phyloP scores from a whole-genome alignment of 2,329 filamentous ascomycete genomes.

The Coniosporium tulheliwenetii region DNA sequence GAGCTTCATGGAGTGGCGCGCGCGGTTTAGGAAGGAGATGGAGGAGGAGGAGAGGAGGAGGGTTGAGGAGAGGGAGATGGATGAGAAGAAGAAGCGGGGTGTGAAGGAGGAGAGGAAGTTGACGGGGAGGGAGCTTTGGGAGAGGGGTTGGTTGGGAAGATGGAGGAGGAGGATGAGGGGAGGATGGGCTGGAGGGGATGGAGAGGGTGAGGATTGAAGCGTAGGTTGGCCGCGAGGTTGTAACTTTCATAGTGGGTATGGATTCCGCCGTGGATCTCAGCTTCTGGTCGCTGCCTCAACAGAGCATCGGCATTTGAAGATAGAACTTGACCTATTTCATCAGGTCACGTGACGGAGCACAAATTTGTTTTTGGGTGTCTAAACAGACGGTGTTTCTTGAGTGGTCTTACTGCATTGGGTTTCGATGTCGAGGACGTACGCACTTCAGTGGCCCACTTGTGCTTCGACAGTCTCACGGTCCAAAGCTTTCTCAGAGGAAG shows the following conservation, averaged over 20 bases:
- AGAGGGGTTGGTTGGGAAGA: slow-evolving; percentile 42
- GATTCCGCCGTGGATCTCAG: too few species aligned
- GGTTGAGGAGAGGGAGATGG: slow-evolving; percentile 53
- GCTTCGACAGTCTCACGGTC: too few species aligned
- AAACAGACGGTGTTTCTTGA: too few species aligned
- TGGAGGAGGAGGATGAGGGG: slow-evolving; percentile 56
- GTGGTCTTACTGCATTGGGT: too few species aligned
- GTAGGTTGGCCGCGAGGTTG: neutral
- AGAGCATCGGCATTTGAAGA: too few species aligned
- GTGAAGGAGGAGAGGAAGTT: slow-evolving; percentile 62
- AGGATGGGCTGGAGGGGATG: slow-evolving; percentile 43
- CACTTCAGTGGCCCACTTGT: too few species aligned
- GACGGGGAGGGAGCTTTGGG: slow-evolving; percentile 40
- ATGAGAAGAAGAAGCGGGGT: slow-evolving; percentile 39
- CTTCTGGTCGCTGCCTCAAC: too few species aligned
- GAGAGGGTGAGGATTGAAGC: slow-evolving; percentile 52
- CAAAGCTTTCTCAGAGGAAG: too few species aligned
- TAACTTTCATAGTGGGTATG: neutral
- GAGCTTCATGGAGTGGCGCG: slow-evolving; percentile 71
- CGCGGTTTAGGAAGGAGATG: slow-evolving; percentile 64
- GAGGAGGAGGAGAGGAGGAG: slow-evolving; percentile 46
- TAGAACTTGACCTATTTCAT: too few species aligned
- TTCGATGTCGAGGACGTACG: too few species aligned
- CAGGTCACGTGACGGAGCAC: too few species aligned
- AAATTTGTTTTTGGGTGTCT: too few species aligned